Evolutionary conservation across 768 basidiomycete species (phyloP).

Genomic region (Crepidotus variabilis): DNA sequence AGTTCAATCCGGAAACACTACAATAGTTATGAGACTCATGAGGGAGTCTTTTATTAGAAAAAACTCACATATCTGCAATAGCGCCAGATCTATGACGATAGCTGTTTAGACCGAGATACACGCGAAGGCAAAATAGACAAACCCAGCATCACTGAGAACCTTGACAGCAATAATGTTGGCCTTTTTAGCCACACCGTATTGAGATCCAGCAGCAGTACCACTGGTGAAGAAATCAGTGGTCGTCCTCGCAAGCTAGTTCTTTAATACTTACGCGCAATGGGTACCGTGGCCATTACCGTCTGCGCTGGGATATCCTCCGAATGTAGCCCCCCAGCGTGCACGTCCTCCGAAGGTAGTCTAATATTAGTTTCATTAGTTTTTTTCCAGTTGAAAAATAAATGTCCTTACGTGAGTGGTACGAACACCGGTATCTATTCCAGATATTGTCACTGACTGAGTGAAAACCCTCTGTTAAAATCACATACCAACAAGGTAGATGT

Average conservation of each 20-base stretch:
- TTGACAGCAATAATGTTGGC: conserved; percentile 38
- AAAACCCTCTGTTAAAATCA: too few species aligned
- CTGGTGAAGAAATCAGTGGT: neutral
- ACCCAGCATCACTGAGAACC: conserved; percentile 34
- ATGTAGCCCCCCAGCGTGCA: conserved; percentile 34
- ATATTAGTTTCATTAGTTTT: conserved; percentile 1
- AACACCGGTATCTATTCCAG: conserved; percentile 23
- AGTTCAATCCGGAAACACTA: conserved; percentile 30
- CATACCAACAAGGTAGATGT: conserved; percentile 37
- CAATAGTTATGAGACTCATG: neutral
- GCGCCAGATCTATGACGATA: conserved; percentile 8
- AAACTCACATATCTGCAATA: conserved; percentile 21
- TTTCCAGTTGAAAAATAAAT: neutral
- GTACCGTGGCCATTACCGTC: conserved; percentile 17
- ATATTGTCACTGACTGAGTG: too few species aligned
- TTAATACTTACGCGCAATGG: conserved; percentile 11
- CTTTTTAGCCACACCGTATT: conserved; percentile 16
- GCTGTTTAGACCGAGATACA: neutral
- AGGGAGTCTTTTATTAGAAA: neutral
- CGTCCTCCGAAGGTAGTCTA: conserved; percentile 35
- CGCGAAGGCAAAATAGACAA: neutral
- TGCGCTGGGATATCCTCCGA: conserved; percentile 17
- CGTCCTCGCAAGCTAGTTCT: too few species aligned
- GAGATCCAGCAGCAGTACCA: conserved; percentile 10
- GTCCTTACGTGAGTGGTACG: conserved; percentile 13